These are phyloP conservation scores for Cajanus cajan DNA, from an alignment of 306 rosid genomes.

Conservation along the genomic window DNA sequence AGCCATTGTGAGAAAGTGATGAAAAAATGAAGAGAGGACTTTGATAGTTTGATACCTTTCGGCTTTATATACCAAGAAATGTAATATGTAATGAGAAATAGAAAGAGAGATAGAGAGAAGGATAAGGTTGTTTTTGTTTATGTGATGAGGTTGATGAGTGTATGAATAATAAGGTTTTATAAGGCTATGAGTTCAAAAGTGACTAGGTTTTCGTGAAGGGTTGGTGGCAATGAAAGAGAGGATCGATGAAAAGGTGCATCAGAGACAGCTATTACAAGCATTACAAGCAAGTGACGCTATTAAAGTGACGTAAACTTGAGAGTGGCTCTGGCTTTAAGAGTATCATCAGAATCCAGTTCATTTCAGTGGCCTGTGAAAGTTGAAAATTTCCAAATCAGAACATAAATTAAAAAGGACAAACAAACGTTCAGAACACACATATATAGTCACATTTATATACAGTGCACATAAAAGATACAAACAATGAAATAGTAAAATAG, in stretches of 20 bases:
- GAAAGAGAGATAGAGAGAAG: not conserved
- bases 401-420: constrained; percentile 3
- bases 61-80: not conserved
- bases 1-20: not conserved
- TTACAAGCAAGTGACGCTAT: no score
- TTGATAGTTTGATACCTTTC: not conserved
- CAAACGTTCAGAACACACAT: not conserved
- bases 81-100: not conserved
- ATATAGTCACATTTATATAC: not conserved
- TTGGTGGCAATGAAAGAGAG: constrained; percentile 31
- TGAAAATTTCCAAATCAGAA: constrained; percentile 30
- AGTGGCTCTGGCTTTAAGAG: not conserved
- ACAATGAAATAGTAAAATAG: not conserved
- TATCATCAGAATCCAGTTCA: constrained; percentile 26
- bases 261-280: constrained; percentile 42
- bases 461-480: not conserved
- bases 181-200: not conserved
- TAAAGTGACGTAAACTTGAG: constrained; percentile 26
- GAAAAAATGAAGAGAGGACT: not conserved
- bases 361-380: constrained; percentile 26
- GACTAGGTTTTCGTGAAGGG: constrained; percentile 25
- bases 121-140: not conserved
- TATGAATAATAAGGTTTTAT: not conserved
- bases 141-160: not conserved
- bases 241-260: constrained; percentile 7